phyloP scores from a whole-genome alignment of 371 early-diverging fungal genomes.

The Lichtheimia hyalospora region DNA sequence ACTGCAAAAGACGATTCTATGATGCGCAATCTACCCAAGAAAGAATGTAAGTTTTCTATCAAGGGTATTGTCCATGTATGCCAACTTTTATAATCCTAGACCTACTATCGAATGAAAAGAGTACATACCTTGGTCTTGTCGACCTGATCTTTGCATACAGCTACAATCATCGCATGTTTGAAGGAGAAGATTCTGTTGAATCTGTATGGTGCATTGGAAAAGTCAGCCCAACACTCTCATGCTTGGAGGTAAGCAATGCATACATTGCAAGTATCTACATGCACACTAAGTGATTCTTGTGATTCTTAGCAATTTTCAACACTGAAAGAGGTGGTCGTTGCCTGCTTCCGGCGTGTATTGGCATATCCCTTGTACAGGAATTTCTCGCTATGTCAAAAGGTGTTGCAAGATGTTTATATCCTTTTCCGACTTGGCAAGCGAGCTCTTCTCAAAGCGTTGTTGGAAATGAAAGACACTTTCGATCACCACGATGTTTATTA shows the following conservation, averaged over 20 bases:
- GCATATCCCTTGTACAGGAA: constrained; percentile 87
- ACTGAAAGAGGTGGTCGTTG: constrained; percentile 59
- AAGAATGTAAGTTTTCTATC: constrained; percentile 60
- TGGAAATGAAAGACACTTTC: constrained; percentile 77
- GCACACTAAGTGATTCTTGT: background rate
- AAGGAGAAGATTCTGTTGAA: constrained; percentile 88
- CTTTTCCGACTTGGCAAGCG: constrained; percentile 82
- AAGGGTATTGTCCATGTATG: background rate
- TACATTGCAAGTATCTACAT: constrained; percentile 1
- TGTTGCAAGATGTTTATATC: constrained; percentile 81
- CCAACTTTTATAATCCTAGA: constrained; percentile 27
- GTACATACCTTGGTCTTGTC: constrained; percentile 82
- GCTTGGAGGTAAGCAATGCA: constrained; percentile 64
- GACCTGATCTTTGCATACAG: constrained; percentile 91
- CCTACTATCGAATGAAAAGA: constrained; percentile 61
- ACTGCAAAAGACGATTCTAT: constrained; percentile 67
- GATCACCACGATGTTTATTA: constrained; percentile 87
- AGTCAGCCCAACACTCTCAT: constrained; percentile 76
- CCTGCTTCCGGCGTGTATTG: constrained; percentile 76
- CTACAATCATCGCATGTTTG: constrained; percentile 82
- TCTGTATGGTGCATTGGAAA: constrained; percentile 91
- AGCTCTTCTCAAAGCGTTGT: constrained; percentile 75
- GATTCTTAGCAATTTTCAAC: constrained; percentile 63
- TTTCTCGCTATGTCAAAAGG: constrained; percentile 67
- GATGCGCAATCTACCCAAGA: constrained; percentile 80